Evolutionary conservation across 2,329 filamentous ascomycete species (phyloP), one percentile per base, ranked within the genome.

Genomic region (Berkeleyomyces basicola): DNA sequence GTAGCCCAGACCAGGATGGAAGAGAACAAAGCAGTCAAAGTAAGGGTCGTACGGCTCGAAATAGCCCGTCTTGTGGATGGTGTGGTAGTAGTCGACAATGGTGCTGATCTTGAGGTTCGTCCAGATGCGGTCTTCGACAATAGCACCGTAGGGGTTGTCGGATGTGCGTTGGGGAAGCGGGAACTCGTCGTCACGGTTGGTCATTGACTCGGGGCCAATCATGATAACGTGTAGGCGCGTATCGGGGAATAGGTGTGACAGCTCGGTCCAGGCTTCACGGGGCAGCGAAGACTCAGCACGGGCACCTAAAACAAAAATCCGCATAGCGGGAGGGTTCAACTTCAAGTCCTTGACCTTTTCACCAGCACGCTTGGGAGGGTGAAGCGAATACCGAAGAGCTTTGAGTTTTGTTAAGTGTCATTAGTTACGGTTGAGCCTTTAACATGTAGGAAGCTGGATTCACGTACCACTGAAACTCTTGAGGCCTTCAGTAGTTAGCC

Each of bases 51-150:
- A 96, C 0, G 95, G 93, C 64, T 88, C 84, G 76, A 97, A 99
- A 71, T 91, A 82, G 58, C 90, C 87, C 0, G 92, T 88, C 71
- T 90, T 84, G 76, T 99, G 92, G 68, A 99, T 82, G 2, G 89
- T 97, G 74, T 99, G 92, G 77, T 95, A 99, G 76, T 99, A 96
- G 69, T 99, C 93, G 60, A 97, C 92, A 70, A 91, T 96, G 0
- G 95, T 99, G 72, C 87, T 93, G 70, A 99, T 95, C 78, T 99
- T 99, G 83, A 97, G 84, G 67, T 87, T 86, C 62, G 87, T 84
- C 71, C 87, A 89, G 7, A 99, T 80, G 61, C 92, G 84, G 72
- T 95, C 92, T 75, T 99, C 95, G 11, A 96, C 83, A 61, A 99
- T 81, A n/a, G 88, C 89, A 49, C 93, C 93, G 68, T 91, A 99